A percentile compares a stretch with the other conserved stretches of the same genome.
Conservation (phyloP, 1,284 basidiomycete species). For the Agaricales sp. region DNA sequence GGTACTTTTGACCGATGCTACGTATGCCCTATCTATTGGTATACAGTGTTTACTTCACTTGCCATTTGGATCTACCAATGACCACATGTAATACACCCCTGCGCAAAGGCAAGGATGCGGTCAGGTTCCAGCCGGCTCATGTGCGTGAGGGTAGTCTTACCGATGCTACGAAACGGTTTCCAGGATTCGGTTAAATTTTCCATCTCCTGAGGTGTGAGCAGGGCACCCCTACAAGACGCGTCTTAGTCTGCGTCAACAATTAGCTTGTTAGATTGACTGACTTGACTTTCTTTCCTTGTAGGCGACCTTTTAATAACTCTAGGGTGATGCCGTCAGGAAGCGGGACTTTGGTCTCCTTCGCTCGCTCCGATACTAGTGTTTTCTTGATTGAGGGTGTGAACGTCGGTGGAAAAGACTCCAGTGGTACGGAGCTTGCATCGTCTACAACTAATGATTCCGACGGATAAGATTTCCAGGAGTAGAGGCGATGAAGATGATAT, state of each 20-base stretch:
- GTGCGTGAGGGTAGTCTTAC: slow-evolving; percentile 21
- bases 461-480: slow-evolving; percentile 7
- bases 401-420: slow-evolving; percentile 35
- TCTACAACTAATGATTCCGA: slow-evolving; percentile 7
- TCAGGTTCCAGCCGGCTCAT: not conserved
- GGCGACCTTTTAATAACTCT: slow-evolving; percentile 48
- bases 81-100: slow-evolving; percentile 13
- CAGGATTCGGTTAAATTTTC: slow-evolving; percentile 65
- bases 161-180: slow-evolving; percentile 74
- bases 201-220: slow-evolving; percentile 80
- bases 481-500: slow-evolving; percentile 13
- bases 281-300: slow-evolving; percentile 71
- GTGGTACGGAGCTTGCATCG: slow-evolving; percentile 15
- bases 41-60: too few relatives aligned
- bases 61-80: slow-evolving; percentile 8
- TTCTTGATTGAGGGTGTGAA: slow-evolving; percentile 61
- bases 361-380: slow-evolving; percentile 29
- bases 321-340: slow-evolving; percentile 57
- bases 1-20: not conserved
- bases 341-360: slow-evolving; percentile 22
- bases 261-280: slow-evolving; percentile 45
- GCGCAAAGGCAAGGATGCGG: not conserved
- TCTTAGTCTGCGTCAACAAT: slow-evolving; percentile 6
- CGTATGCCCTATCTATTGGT: too few relatives aligned
- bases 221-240: slow-evolving; percentile 44